Evolutionary conservation across 2,329 filamentous ascomycete genomes (phyloP).

Genomic region (Teratosphaeriaceae sp.): DNA sequence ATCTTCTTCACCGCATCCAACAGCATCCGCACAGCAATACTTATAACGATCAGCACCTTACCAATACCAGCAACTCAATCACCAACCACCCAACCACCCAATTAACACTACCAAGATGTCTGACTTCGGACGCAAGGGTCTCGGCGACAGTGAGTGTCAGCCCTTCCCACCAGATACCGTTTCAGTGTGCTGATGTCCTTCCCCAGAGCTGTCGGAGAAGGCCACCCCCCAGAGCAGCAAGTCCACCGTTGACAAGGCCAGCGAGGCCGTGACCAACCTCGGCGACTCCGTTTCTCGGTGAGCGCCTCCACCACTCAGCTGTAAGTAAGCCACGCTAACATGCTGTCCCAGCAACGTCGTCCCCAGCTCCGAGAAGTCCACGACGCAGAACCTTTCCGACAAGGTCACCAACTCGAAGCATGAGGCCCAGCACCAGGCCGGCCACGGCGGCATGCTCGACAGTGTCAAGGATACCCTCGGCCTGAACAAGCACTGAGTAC

Average conservation of each 20-base stretch:
- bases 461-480: conserved; percentile 45
- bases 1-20: no score
- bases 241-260: conserved; percentile 53
- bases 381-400: conserved; percentile 30
- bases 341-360: conserved; percentile 34
- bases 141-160: conserved; percentile 39
- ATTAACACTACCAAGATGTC: conserved; percentile 34
- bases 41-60: conserved; percentile 9
- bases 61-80: conserved; percentile 7
- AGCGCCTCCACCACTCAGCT: conserved; percentile 14
- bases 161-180: neutral
- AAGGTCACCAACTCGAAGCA: conserved; percentile 30
- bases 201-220: conserved; percentile 49
- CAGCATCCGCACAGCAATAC: no score
- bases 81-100: conserved; percentile 14
- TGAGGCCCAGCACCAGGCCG: conserved; percentile 5
- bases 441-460: conserved; percentile 30
- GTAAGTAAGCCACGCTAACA: no score
- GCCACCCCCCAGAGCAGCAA: conserved; percentile 54
- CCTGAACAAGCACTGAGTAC: conserved; percentile 31
- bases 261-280: conserved; percentile 50
- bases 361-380: conserved; percentile 50
- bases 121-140: conserved; percentile 57
- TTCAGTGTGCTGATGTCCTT: conserved; percentile 19
- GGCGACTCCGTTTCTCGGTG: conserved; percentile 50